Conservation (phyloP, 2,329 filamentous ascomycete species). For the Monilinia aucupariae region DNA sequence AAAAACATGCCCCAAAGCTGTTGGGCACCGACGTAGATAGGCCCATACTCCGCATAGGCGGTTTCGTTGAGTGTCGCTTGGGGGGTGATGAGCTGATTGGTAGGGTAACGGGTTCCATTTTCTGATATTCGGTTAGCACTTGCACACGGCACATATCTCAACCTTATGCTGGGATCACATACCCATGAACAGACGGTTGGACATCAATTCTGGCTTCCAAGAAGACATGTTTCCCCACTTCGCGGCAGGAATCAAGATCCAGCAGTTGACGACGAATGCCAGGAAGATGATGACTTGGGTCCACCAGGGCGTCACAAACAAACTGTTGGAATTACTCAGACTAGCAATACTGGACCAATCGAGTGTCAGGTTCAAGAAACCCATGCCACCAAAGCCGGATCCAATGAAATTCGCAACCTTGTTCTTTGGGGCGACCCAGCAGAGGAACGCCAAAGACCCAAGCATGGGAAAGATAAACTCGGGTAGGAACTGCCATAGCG, state of each 20-base stretch:
- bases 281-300: constrained; percentile 52
- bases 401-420: constrained; percentile 55
- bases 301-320: constrained; percentile 54
- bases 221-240: constrained; percentile 52
- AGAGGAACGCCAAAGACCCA: constrained; percentile 55
- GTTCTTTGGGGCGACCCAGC: constrained; percentile 57
- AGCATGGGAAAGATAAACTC: constrained; percentile 57
- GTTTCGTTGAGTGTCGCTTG: constrained; percentile 37
- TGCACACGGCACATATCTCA: neutral
- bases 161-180: constrained; percentile 22
- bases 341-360: constrained; percentile 58
- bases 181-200: constrained; percentile 48
- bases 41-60: constrained; percentile 45
- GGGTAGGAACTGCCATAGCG: constrained; percentile 57
- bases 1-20: constrained; percentile 56
- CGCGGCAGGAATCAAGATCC: constrained; percentile 53
- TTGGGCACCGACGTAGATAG: constrained; percentile 53
- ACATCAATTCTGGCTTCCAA: constrained; percentile 52
- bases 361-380: constrained; percentile 53
- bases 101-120: constrained; percentile 37
- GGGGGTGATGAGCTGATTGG: constrained; percentile 35
- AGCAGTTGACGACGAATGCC: constrained; percentile 51
- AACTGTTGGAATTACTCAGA: constrained; percentile 38
- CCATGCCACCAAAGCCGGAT: constrained; percentile 57
- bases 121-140: constrained; percentile 14